A percentile compares a stretch with the other conserved stretches of the same genome.
Evolutionary conservation across 2,329 filamentous ascomycete species (phyloP).

Genomic region (Alternaria panax): DNA sequence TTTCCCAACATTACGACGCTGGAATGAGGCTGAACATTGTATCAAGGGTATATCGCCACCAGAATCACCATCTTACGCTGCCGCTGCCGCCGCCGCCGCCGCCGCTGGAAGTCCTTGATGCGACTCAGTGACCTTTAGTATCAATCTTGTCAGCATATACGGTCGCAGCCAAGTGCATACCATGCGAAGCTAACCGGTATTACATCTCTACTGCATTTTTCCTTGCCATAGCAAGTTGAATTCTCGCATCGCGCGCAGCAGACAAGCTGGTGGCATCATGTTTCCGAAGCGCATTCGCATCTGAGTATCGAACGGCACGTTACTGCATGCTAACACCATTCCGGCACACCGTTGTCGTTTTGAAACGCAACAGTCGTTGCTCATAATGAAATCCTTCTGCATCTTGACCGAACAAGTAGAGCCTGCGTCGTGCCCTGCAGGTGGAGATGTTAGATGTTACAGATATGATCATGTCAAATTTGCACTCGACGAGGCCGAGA

Average conservation of each 20-base stretch:
- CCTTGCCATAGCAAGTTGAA: not conserved
- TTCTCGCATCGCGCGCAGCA: not conserved
- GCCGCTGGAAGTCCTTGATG: not conserved
- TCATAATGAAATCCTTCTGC: not conserved
- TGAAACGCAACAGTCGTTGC: not conserved
- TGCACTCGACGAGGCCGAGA: not conserved
- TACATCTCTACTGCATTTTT: not conserved
- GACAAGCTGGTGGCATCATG: not conserved
- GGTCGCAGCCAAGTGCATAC: not conserved
- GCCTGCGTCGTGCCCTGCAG: not conserved
- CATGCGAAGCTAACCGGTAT: not conserved
- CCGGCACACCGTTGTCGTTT: not conserved
- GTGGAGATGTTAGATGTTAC: not conserved
- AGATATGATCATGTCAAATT: not conserved
- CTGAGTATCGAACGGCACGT: not conserved
- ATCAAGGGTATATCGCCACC: not conserved
- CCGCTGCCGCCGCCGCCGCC: not conserved
- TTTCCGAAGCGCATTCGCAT: not conserved
- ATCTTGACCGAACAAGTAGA: not conserved
- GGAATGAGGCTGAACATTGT: not conserved
- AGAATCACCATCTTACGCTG: not conserved
- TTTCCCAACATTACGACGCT: constrained; percentile 1
- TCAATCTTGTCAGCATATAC: not conserved
- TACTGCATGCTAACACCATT: not conserved
- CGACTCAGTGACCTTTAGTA: not conserved